A percentile compares a stretch with the other conserved stretches of the same genome.
These are phyloP conservation scores for Seminavis robusta DNA, from an alignment of 108 stramenopile genomes.

Conservation along the genomic window DNA sequence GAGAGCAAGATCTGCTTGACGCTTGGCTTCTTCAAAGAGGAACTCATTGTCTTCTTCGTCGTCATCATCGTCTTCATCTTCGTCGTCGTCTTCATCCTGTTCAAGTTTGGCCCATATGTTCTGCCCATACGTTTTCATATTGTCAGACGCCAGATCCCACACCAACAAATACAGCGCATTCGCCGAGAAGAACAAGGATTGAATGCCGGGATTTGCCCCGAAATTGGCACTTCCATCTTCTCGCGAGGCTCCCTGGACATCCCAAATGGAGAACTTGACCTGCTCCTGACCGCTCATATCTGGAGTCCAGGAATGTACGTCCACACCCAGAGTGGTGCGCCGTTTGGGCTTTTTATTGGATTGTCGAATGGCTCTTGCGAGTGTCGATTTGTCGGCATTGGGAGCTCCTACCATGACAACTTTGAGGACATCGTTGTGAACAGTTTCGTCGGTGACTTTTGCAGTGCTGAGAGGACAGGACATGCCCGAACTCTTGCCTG, in stretches of 20 bases:
- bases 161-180: slow-evolving; percentile 66
- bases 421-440: slow-evolving; percentile 57
- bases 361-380: slow-evolving; percentile 31
- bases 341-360: slow-evolving; percentile 18
- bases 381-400: slow-evolving; percentile 25
- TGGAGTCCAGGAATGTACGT: slow-evolving; percentile 46
- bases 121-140: slow-evolving; percentile 28
- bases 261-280: slow-evolving; percentile 47
- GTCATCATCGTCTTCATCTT: slow-evolving; percentile 38
- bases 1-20: slow-evolving; percentile 49
- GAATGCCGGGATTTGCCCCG: slow-evolving; percentile 60
- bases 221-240: slow-evolving; percentile 22
- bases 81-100: slow-evolving; percentile 22
- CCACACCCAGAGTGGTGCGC: slow-evolving; percentile 29
- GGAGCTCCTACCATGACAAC: slow-evolving; percentile 39
- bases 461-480: slow-evolving; percentile 27
- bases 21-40: slow-evolving; percentile 40
- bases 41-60: slow-evolving; percentile 39
- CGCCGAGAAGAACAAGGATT: slow-evolving; percentile 77
- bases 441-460: slow-evolving; percentile 11
- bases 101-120: slow-evolving; percentile 1
- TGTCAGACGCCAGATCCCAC: slow-evolving; percentile 70
- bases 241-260: slow-evolving; percentile 24
- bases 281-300: slow-evolving; percentile 10
- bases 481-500: slow-evolving; percentile 24